Base-by-base conservation (phyloP, 352 stramenopile species). In the Globisporangium viniferum region DNA sequence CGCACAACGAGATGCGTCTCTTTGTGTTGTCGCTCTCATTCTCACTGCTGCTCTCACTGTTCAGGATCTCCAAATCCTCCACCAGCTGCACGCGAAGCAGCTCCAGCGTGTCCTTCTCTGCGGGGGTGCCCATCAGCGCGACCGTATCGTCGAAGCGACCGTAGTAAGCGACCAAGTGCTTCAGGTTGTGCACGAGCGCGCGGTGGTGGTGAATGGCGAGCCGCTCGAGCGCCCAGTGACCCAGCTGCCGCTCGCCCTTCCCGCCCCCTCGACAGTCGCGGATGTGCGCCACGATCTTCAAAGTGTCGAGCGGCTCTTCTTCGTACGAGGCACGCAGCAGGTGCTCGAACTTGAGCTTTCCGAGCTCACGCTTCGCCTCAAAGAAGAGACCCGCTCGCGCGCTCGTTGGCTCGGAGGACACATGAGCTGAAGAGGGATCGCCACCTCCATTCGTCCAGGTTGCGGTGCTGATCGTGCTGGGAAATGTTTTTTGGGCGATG, bases 261-360 rank as follows among this genome's bases (percentile, higher is more conserved):
- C 79, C 79, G 24, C 72, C 72, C 31, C 79, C 72, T 35, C 79
- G 77, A 46, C 71, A 77, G 69, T 86, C 79, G 14, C 79, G 77
- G 5, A 85, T 57, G 70, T 86, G 79, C 27, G 79, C 79, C 2
- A 84, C 59, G 27, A 88, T 58, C 73, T 84, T 88, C 62, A 88
- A 73, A 49, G 77, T 88, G 67, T 85, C 75, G 31, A 86, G 67
- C 20, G 79, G 48, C 53, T 86, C 68, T 58, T 88, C 73, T 5
- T 55, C 62, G 67, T 78, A 86, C 41, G 79, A 84, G 2, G 74
- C 70, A 5, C 68, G 61, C 49, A 87, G 56, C 9, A 87, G 64
- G 10, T 64, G 3, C 7, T 67, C 31, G 54, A 84, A 71, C 4
- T 61, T 73, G 5, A 49, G 33, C 27, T 78, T 64, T 22, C 69